Percentiles rank a stretch among this genome's conserved stretches.
These are phyloP conservation scores for Durio zibethinus DNA, from an alignment of 345 rosid species.

Conservation along the genomic window DNA sequence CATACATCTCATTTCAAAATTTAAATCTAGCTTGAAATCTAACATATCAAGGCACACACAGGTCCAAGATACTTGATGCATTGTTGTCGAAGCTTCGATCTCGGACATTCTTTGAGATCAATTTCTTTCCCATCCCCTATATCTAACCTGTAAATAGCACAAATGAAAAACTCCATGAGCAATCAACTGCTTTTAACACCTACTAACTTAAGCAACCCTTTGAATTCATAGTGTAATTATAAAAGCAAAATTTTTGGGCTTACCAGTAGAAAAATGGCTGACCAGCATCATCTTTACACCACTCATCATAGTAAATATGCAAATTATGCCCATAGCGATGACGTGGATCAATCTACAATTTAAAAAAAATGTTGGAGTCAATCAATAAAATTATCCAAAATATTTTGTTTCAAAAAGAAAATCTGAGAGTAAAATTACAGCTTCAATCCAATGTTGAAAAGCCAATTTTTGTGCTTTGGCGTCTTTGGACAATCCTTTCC, in stretches of 20 bases:
- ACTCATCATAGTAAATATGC: conserved; percentile 70
- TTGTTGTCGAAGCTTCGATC: conserved; percentile 65
- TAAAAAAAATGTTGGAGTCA: not conserved
- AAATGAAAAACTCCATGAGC: conserved; percentile 2
- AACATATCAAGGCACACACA: conserved; percentile 39
- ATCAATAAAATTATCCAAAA: not conserved
- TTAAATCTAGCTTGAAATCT: not conserved
- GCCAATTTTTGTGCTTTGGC: conserved; percentile 80
- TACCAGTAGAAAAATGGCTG: conserved; percentile 96
- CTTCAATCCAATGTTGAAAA: conserved; percentile 83
- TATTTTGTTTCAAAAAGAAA: not conserved
- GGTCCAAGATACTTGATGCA: conserved; percentile 91
- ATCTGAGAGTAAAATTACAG: not conserved
- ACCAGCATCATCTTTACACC: conserved; percentile 71
- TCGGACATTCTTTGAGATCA: conserved; percentile 60
- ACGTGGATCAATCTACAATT: conserved; percentile 81
- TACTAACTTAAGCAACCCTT: not conserved
- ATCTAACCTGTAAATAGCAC: conserved; percentile 63
- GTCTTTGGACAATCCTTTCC: conserved; percentile 60
- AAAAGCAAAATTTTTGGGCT: not conserved
- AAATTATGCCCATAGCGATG: conserved; percentile 85
- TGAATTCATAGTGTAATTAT: not conserved
- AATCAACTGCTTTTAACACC: not conserved
- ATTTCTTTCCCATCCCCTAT: conserved; percentile 79
- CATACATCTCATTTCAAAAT: not conserved